Base-by-base conservation (phyloP, 2,329 filamentous ascomycete genomes). In the Onygena corvina region DNA sequence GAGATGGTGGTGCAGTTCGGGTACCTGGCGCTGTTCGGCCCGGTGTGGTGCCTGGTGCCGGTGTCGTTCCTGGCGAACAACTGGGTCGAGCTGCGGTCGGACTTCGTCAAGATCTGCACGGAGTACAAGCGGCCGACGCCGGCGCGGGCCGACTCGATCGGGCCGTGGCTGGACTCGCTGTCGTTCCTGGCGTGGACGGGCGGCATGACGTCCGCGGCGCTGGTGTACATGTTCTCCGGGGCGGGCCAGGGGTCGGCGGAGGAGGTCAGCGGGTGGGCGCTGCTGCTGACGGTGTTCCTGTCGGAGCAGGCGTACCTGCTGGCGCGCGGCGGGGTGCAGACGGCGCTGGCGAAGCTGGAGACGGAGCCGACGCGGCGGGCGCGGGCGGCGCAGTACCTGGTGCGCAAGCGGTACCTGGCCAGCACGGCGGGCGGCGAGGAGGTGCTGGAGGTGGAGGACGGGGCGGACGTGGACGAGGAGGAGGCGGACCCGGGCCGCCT, bases 111-210 rank as follows among this genome's bases (percentile, higher is more conserved):
- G 66, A 94, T 96, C 59, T 88, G 88, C 50, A 75, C 87, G 44
- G 84, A 89, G 64, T 89, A 86, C 73, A 84, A 90, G 60, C 81
- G 92, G 2, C 92, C 92, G 0, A 86, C 86, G 31, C 92, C 92
- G 0, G 87, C 84, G 77, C 80, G 92, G 48, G 81, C 87, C 1
- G 92, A 96, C 67, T 92, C 86, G 1, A 96, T 98, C 57, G 92
- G 92, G 0, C 89, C 92, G 0, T 96, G 88, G 84, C 72, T 96
- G 9, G 79, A 88, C 56, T 82, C 85, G 1, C 73, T 98, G 2
- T 83, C 82, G 12, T 93, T 96, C 63, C 72, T 96, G n/a, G 84
- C 87, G 2, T 96, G 92, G 92, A 72, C 95, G 20, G 92, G 92
- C 34, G 92, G 84, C 56, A 72, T 96, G 52, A 93, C 88, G 3